phyloP scores from a whole-genome alignment of 2,329 filamentous ascomycete genomes.

The Cladosporium austrohemisphaericum region DNA sequence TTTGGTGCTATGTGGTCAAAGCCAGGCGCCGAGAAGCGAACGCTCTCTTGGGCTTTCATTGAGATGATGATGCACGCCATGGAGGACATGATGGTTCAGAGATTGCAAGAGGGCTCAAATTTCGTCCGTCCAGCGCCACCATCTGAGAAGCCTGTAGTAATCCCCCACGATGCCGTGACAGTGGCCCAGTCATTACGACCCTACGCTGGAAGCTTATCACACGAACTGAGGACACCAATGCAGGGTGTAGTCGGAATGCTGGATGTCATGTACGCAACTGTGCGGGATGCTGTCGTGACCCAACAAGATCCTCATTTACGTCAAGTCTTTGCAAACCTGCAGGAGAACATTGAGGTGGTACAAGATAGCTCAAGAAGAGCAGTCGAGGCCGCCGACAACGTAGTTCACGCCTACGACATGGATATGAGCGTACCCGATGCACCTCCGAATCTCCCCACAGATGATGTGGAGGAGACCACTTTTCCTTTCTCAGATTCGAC shows the following conservation, averaged over 20 bases:
- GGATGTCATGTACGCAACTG: conserved; percentile 71
- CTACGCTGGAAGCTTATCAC: conserved; percentile 68
- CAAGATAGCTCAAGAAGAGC: conserved; percentile 70
- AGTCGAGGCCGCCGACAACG: conserved; percentile 70
- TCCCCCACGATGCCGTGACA: conserved; percentile 55
- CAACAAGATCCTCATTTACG: conserved; percentile 50
- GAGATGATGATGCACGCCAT: conserved; percentile 66
- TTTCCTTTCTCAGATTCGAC: conserved; percentile 23
- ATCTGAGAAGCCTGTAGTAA: conserved; percentile 36
- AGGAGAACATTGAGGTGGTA: conserved; percentile 66
- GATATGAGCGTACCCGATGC: conserved; percentile 71
- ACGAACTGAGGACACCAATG: conserved; percentile 70
- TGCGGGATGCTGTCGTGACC: conserved; percentile 60
- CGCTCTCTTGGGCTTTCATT: conserved; percentile 61
- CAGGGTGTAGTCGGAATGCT: conserved; percentile 73
- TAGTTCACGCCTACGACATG: conserved; percentile 71
- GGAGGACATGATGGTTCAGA: conserved; percentile 62
- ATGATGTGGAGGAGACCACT: conserved; percentile 25
- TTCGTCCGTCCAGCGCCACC: conserved; percentile 35
- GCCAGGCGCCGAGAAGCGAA: conserved; percentile 54
- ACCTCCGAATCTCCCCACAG: conserved; percentile 29
- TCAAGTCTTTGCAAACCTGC: conserved; percentile 58
- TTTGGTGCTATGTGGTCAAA: conserved; percentile 70
- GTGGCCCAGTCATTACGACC: conserved; percentile 64
- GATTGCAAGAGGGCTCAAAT: conserved; percentile 53